These are phyloP conservation scores for Torulaspora indica DNA, from an alignment of 805 yeast genomes.

Conservation along the genomic window DNA sequence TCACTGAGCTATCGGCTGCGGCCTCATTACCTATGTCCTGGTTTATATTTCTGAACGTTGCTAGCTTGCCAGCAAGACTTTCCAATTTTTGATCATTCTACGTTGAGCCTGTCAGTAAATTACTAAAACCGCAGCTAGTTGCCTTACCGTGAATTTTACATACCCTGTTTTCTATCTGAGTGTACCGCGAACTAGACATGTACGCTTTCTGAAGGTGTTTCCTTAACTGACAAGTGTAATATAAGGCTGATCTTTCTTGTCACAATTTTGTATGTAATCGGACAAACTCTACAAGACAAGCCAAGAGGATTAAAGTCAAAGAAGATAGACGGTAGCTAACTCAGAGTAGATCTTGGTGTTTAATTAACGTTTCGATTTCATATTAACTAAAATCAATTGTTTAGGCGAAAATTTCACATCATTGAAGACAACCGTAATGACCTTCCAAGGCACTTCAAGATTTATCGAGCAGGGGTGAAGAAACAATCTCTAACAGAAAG, in stretches of 20 bases:
- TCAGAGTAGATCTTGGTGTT: slow-evolving; percentile 45
- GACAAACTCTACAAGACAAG: slow-evolving; percentile 9
- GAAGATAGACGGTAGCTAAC: slow-evolving; percentile 2
- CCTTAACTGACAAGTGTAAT: not conserved
- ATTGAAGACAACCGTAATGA: slow-evolving; percentile 6
- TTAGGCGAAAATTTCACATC: slow-evolving; percentile 40
- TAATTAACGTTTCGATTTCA: slow-evolving; percentile 36
- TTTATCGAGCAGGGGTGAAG: not conserved
- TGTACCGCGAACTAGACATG: slow-evolving; percentile 34
- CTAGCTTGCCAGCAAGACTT: slow-evolving; percentile 58
- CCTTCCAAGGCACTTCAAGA: not conserved
- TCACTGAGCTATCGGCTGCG: slow-evolving; percentile 44
- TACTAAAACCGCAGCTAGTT: not conserved
- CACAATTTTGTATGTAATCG: not conserved
- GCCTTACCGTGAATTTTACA: slow-evolving; percentile 4
- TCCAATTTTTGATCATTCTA: slow-evolving; percentile 62
- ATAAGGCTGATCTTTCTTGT: not conserved
- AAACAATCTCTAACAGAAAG: slow-evolving; percentile 13
- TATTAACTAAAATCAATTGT: slow-evolving; percentile 21
- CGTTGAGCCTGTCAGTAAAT: slow-evolving; percentile 1
- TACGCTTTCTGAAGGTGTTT: not conserved
- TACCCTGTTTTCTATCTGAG: slow-evolving; percentile 32
- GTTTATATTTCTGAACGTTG: slow-evolving; percentile 60
- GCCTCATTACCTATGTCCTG: slow-evolving; percentile 66
- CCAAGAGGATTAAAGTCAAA: not conserved